Evolutionary conservation across 331 rosid species (phyloP), one percentile per base, ranked within the genome.

Genomic region (Spiraea crenata): DNA sequence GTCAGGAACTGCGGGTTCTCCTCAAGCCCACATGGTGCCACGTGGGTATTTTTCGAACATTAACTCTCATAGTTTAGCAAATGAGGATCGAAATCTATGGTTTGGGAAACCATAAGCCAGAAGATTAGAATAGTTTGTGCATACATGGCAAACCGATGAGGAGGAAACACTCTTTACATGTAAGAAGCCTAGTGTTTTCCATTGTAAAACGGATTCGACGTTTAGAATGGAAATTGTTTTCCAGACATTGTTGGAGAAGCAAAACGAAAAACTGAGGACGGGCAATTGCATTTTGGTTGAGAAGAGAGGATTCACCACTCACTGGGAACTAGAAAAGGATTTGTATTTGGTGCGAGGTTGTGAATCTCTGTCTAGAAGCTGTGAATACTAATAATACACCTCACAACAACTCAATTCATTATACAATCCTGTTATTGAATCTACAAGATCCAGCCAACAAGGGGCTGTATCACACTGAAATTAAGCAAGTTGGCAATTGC

Each of bases 1-100:
- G 31, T 25, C 31, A 25, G 31, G 31, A 25, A 11, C 49, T 45
- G 49, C 49, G 49, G 49, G 13, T 7, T n/a, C 9, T 68, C 49
- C 15, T 12, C 38, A 68, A 12, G 63, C 57, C 62, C 17, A 52
- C 40, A 19, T 1, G 61, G 72, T 51, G 62, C 61, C 48, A 67
- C 39, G 31, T 11, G 14, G 57, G 60, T 31, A 15, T 35, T 58
- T 6, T 2, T 44, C 20, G 68, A 39, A 11, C 54, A 63, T 19
- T 19, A 11, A 5, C 49, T 63, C 35, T n/a, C 17, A 40, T 45
- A 5, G 12, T 11, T 11, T 45, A 9, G 49, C 35, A 19, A 4
- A 9, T 9, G 46, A n/a, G 31, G 31, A 25, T 25, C 31, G 31
- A 25, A 25, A 25, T 25, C 31, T 25, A 25, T 2, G 31, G 31